Percentiles rank a stretch among this genome's conserved stretches.
These are phyloP conservation scores for Chrysanthemum makinoi DNA, from an alignment of 129 eudicot genomes.

Conservation along the genomic window DNA sequence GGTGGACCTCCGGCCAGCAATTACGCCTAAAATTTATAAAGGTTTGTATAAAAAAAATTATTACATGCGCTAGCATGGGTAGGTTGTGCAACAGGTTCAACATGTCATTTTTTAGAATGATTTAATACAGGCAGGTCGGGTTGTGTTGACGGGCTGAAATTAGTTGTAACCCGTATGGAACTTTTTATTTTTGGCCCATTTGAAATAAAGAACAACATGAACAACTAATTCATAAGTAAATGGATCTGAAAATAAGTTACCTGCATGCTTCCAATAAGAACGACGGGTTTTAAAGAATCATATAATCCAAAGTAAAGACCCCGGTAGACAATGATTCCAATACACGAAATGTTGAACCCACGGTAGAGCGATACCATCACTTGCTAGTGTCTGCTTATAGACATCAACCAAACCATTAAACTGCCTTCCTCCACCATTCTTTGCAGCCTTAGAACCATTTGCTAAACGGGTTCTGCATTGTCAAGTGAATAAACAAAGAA, in stretches of 20 bases:
- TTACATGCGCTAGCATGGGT: no score
- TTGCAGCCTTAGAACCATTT: slow-evolving; percentile 5
- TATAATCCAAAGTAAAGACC: slow-evolving; percentile 59
- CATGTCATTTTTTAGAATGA: no score
- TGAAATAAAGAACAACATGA: no score
- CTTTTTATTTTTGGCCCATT: no score
- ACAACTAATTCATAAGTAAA: no score
- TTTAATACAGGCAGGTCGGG: no score
- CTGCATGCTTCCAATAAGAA: slow-evolving; percentile 43
- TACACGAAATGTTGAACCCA: slow-evolving; percentile 57
- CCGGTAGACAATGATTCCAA: slow-evolving; percentile 55
- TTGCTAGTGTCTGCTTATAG: slow-evolving; percentile 46
- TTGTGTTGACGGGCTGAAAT: no score
- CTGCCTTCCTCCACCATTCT: slow-evolving; percentile 48
- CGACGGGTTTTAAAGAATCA: slow-evolving; percentile 56
- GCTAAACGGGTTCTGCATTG: neutral
- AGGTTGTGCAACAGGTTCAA: no score
- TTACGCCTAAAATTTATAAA: no score
- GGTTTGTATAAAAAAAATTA: no score
- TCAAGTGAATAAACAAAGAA: neutral
- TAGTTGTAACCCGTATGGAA: no score
- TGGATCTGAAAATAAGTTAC: slow-evolving; percentile 17
- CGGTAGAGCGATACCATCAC: slow-evolving; percentile 60
- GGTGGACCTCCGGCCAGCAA: no score
- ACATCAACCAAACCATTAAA: slow-evolving; percentile 53